Conservation (phyloP, 2,329 filamentous ascomycete species). For the Penicillium sp. region DNA sequence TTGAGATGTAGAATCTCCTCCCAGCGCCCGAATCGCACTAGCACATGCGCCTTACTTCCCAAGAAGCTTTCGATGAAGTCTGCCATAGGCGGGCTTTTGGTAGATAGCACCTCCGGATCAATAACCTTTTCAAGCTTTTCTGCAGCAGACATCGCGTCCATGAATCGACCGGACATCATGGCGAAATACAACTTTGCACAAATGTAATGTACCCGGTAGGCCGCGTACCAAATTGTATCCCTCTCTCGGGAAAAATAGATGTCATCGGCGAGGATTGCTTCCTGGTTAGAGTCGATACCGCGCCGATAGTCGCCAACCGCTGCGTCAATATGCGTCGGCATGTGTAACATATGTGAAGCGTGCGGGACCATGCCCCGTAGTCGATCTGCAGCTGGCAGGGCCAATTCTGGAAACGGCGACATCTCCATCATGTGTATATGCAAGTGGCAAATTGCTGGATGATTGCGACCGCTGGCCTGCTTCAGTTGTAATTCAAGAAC, state of each 20-base stretch:
- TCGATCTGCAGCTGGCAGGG: constrained; percentile 62
- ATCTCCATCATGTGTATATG: constrained; percentile 80
- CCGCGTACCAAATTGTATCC: constrained; percentile 70
- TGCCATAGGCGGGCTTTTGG: constrained; percentile 73
- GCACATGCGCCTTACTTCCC: constrained; percentile 66
- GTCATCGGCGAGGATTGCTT: constrained; percentile 68
- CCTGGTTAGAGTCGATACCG: constrained; percentile 67
- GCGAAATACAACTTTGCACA: constrained; percentile 75
- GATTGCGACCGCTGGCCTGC: constrained; percentile 52
- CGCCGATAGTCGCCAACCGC: constrained; percentile 70
- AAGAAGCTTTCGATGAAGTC: constrained; percentile 76
- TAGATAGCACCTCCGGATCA: constrained; percentile 65
- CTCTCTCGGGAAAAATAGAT: constrained; percentile 64
- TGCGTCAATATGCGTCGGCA: constrained; percentile 76
- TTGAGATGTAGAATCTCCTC: constrained; percentile 62
- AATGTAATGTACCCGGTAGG: constrained; percentile 73
- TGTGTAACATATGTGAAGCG: constrained; percentile 70
- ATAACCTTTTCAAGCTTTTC: constrained; percentile 63
- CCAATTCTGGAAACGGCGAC: constrained; percentile 66
- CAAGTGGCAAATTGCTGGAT: constrained; percentile 72
- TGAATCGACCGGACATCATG: constrained; percentile 71
- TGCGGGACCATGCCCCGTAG: constrained; percentile 69
- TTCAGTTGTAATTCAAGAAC: constrained; percentile 62
- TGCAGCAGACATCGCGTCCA: constrained; percentile 65
- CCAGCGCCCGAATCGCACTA: constrained; percentile 75